phyloP scores from a whole-genome alignment of 257 asterid species.

The Solanum tarapatanum region DNA sequence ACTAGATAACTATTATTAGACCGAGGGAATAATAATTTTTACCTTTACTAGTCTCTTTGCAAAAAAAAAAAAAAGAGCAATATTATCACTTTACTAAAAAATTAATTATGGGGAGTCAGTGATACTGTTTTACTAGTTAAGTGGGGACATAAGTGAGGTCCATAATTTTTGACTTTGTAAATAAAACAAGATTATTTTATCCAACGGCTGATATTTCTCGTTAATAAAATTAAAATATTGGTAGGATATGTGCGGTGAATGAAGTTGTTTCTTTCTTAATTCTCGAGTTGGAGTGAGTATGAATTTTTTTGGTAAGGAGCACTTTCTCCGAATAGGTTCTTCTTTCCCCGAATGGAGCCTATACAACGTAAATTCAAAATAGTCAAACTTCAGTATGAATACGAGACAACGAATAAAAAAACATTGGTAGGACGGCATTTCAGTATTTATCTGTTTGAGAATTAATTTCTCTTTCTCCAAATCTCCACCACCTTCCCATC shows the following conservation, averaged over 20 bases:
- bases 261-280: too few relatives aligned
- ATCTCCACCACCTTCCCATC: not conserved
- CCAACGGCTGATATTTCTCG: not conserved
- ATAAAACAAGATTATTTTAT: not conserved
- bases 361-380: not conserved
- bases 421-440: not conserved
- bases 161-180: not conserved
- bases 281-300: rapidly evolving
- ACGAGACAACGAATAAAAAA: too few relatives aligned
- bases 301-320: too few relatives aligned
- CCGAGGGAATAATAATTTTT: too few relatives aligned
- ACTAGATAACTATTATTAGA: too few relatives aligned
- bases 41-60: not conserved
- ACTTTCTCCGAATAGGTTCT: too few relatives aligned
- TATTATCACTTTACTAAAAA: not conserved
- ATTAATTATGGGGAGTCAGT: not conserved
- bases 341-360: too few relatives aligned
- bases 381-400: rapidly evolving
- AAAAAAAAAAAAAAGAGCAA: not conserved
- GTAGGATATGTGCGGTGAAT: rapidly evolving
- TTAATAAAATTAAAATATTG: not conserved
- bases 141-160: not conserved
- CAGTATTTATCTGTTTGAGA: not conserved
- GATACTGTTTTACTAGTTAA: not conserved
- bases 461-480: not conserved